phyloP scores from a whole-genome alignment of 768 basidiomycete species.

The Pholiota conissans region DNA sequence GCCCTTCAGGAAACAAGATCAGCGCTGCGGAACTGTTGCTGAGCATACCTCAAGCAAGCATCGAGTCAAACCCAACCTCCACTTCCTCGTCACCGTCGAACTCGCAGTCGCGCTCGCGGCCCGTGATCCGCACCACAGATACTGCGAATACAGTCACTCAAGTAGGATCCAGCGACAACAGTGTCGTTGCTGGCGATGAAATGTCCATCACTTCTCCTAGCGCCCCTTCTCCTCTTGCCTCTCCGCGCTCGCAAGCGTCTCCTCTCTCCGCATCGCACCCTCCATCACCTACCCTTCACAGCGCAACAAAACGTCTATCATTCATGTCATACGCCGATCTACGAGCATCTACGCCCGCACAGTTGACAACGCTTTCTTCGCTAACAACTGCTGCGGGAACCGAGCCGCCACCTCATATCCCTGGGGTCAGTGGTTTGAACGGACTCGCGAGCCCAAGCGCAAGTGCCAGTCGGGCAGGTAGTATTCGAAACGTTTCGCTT shows the following conservation, averaged over 20 bases:
- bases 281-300: conserved; percentile 44
- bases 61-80: conserved; percentile 5
- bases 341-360: conserved; percentile 72
- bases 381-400: conserved; percentile 60
- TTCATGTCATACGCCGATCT: conserved; percentile 91
- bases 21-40: conserved; percentile 44
- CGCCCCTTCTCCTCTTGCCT: not conserved
- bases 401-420: conserved; percentile 76
- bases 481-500: conserved; percentile 21
- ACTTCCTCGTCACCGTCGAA: not conserved
- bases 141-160: conserved; percentile 6
- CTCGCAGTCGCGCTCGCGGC: conserved; percentile 4
- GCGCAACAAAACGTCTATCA: conserved; percentile 68
- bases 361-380: conserved; percentile 68
- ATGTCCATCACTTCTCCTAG: conserved; percentile 45
- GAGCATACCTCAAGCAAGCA: conserved; percentile 36
- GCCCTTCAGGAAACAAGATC: conserved; percentile 40
- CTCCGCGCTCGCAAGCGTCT: conserved; percentile 2
- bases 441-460: conserved; percentile 14
- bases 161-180: not conserved
- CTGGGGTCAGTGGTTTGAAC: conserved; percentile 51
- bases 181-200: conserved; percentile 15
- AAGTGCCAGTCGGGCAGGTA: conserved; percentile 15
- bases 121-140: conserved; percentile 1
- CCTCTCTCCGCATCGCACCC: conserved; percentile 12